Base-by-base conservation (phyloP, 2,329 filamentous ascomycete genomes). In the Diaporthe helianthi region DNA sequence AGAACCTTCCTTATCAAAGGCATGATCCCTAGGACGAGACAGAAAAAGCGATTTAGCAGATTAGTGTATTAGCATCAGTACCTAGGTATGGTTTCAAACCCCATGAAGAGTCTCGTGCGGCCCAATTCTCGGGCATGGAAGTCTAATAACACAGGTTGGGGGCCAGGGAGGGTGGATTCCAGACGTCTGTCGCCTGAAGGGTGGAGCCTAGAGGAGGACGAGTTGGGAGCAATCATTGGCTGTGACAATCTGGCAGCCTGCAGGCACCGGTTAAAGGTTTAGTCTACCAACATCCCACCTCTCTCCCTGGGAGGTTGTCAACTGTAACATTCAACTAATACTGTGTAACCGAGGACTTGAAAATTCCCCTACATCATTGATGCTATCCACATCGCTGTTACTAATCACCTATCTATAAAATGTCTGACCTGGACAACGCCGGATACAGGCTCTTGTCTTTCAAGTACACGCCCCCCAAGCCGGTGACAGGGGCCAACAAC, bases 401-500 rank as follows among this genome's bases (percentile, higher is more conserved):
- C 19, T 12, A 19, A 4, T 22, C 8, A 10, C 3, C 4, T 19
- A 3, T 19, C 10, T 2, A n/a, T 7, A 26, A 10, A 1, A 71
- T 71, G 69, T 55, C 66, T 24, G 66, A 71, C 31, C 10, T 26
- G 4, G 31, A 71, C 1, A 69, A 26, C 31, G 69, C 69, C 26
- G 67, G 53, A 17, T 71, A 71, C 29, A 66, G 69, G 33, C 36
- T 71, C 24, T 47, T 71, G 52, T 69, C 69, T 6, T 71, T 71
- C 61, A 53, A 63, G 26, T 71, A 71, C 7, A 61, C 41, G 8
- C 68, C 68, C n/a, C 24, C 49, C 3, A 46, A 47, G 22, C 58
- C 24, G 4, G 17, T 12, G 46, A 52, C 10, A 26, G n/a, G 29
- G 15, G 19, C 15, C 33, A 41, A 38, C 4, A 7, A n/a, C 36